phyloP scores from a whole-genome alignment of 1,284 basidiomycete species.

The Rhodotorula sp. region DNA sequence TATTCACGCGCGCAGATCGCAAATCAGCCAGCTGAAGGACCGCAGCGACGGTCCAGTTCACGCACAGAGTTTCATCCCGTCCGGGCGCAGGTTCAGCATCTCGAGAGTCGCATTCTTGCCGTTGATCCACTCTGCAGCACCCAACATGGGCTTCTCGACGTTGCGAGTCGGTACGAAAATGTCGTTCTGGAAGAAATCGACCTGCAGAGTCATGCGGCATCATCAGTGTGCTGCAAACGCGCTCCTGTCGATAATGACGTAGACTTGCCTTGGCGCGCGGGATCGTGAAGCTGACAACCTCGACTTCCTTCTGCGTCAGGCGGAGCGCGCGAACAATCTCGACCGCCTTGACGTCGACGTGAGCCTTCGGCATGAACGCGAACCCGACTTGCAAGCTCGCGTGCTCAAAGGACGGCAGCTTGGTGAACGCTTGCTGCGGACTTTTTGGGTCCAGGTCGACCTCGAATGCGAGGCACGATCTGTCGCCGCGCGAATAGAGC shows the following conservation, averaged over 20 bases:
- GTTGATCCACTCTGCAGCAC: constrained; percentile 47
- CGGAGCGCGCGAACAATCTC: constrained; percentile 64
- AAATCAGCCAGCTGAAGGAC: neutral
- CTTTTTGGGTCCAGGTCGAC: constrained; percentile 40
- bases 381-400: constrained; percentile 50
- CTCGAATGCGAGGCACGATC: constrained; percentile 52
- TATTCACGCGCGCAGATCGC: neutral
- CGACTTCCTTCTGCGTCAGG: constrained; percentile 81
- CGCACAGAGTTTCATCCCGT: constrained; percentile 47
- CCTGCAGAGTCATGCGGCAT: constrained; percentile 8
- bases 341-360: constrained; percentile 58
- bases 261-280: constrained; percentile 49
- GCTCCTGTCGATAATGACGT: neutral
- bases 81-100: constrained; percentile 47
- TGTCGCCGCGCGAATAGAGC: constrained; percentile 54
- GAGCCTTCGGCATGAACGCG: constrained; percentile 51
- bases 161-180: constrained; percentile 52
- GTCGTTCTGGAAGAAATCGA: constrained; percentile 56
- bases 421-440: constrained; percentile 42
- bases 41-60: neutral
- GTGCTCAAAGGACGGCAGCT: constrained; percentile 49
- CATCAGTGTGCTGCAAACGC: neutral
- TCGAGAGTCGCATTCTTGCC: constrained; percentile 41
- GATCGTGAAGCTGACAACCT: constrained; percentile 53
- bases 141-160: constrained; percentile 40